Evolutionary conservation across 2,329 filamentous ascomycete species (phyloP).

Genomic region (Colletotrichum sp.): DNA sequence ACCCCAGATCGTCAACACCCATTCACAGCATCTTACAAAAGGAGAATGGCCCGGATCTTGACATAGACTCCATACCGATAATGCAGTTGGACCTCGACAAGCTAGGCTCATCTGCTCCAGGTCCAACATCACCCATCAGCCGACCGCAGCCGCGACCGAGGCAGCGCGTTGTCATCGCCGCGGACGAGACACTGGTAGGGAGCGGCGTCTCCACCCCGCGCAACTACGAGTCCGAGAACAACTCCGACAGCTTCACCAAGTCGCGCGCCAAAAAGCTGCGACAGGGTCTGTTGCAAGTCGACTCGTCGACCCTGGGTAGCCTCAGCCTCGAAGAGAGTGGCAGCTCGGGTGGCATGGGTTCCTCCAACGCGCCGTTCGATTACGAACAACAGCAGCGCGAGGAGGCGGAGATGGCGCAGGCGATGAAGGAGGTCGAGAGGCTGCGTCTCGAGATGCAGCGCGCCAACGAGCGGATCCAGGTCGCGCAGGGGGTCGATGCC

Average conservation of each 20-base stretch:
- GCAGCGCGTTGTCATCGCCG: conserved; percentile 70
- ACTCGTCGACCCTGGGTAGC: conserved; percentile 80
- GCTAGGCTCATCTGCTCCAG: conserved; percentile 34
- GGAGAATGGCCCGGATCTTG: conserved; percentile 78
- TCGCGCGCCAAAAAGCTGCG: conserved; percentile 57
- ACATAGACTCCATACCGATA: conserved; percentile 94
- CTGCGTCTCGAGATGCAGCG: conserved; percentile 89
- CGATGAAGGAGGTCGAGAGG: conserved; percentile 87
- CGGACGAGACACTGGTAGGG: conserved; percentile 73
- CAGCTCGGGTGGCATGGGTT: conserved; percentile 41
- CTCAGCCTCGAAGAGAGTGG: conserved; percentile 66
- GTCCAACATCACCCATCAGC: conserved; percentile 32
- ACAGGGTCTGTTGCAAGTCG: conserved; percentile 76
- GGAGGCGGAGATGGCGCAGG: conserved; percentile 87
- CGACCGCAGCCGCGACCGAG: conserved; percentile 47
- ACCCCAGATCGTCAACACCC: conserved; percentile 72
- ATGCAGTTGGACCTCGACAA: conserved; percentile 85
- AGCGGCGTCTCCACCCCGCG: conserved; percentile 55
- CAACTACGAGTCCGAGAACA: conserved; percentile 61
- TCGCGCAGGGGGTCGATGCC: conserved; percentile 69
- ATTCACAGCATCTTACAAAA: conserved; percentile 78
- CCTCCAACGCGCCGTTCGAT: conserved; percentile 50
- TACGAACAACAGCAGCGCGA: conserved; percentile 74
- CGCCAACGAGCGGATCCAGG: conserved; percentile 76
- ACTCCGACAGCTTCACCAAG: conserved; percentile 54